Conservation (phyloP, 345 rosid genomes). For the Excoecaria agallocha region DNA sequence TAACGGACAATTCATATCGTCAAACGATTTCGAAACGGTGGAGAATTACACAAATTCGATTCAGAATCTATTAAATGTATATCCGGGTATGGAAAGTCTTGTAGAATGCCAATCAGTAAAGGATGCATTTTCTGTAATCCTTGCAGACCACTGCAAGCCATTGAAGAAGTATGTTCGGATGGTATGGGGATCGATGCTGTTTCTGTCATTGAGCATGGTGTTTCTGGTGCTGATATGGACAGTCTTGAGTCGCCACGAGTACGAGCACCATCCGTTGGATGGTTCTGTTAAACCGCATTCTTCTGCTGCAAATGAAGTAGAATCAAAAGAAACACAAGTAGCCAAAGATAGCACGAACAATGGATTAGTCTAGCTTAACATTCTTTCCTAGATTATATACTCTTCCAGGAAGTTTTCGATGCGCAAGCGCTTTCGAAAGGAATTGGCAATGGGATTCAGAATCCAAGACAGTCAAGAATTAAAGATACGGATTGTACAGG, state of each 20-base stretch:
- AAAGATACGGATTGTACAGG: conserved; percentile 2
- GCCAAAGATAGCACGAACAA: conserved; percentile 9
- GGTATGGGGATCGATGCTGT: conserved; percentile 50
- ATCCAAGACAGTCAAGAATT: background rate
- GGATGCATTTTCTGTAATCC: conserved; percentile 52
- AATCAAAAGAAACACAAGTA: conserved; percentile 15
- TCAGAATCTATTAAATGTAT: conserved; percentile 49
- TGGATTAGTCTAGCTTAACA: conserved; percentile 21
- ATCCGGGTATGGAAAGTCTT: conserved; percentile 55
- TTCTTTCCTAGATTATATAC: background rate
- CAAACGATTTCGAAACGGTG: conserved; percentile 27
- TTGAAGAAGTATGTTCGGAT: conserved; percentile 40
- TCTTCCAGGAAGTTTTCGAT: conserved; percentile 13
- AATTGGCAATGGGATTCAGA: background rate
- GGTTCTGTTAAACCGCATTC: conserved; percentile 40
- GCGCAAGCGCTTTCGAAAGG: conserved; percentile 22
- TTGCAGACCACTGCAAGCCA: conserved; percentile 49
- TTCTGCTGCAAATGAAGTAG: conserved; percentile 3
- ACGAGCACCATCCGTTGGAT: conserved; percentile 23
- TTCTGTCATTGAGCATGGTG: conserved; percentile 48
- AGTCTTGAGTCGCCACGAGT: conserved; percentile 26
- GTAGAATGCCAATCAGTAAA: conserved; percentile 54
- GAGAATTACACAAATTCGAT: conserved; percentile 50
- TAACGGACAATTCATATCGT: conserved; percentile 38
- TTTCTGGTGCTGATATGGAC: conserved; percentile 44